Percentiles rank a stretch among this genome's conserved stretches.
Evolutionary conservation across 169 alveolate genomes (phyloP).

Genomic region (Plasmodium vinckei): DNA sequence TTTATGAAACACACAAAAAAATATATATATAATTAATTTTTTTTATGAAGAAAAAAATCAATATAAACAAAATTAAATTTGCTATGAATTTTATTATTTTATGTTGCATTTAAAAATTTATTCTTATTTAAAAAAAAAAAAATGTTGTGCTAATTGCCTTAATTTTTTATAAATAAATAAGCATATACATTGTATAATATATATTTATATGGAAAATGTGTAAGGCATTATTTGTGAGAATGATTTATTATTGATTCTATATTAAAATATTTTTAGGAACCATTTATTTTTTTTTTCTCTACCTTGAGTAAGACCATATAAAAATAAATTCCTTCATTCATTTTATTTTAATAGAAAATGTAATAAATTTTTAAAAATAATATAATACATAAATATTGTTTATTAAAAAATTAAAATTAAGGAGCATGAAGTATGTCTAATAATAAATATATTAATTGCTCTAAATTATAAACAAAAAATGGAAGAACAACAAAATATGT

Average conservation of each 20-base stretch:
- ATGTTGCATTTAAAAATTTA: neutral
- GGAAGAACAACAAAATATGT: no score
- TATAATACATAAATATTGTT: slow-evolving; percentile 1
- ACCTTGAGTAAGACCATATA: neutral
- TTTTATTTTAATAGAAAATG: slow-evolving; percentile 10
- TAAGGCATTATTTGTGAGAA: neutral
- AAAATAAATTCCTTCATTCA: neutral
- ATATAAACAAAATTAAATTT: no score
- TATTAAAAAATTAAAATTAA: slow-evolving; percentile 3
- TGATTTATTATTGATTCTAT: neutral
- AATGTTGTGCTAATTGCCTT: neutral
- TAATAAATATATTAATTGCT: slow-evolving; percentile 1
- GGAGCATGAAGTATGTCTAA: slow-evolving; percentile 4
- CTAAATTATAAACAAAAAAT: no score
- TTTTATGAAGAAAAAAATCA: no score
- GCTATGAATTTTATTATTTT: no score
- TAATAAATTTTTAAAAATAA: slow-evolving; percentile 4
- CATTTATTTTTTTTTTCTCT: slow-evolving; percentile 20
- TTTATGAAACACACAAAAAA: no score
- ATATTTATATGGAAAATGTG: slow-evolving; percentile 5
- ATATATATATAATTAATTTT: no score
- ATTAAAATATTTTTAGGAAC: slow-evolving; percentile 12
- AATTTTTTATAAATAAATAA: slow-evolving; percentile 1
- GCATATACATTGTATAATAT: neutral
- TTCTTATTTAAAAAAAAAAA: neutral